Evolutionary conservation across 202 grass and related monocot genomes (phyloP), one percentile per base, ranked within the genome.

Genomic region (Setaria viridis): DNA sequence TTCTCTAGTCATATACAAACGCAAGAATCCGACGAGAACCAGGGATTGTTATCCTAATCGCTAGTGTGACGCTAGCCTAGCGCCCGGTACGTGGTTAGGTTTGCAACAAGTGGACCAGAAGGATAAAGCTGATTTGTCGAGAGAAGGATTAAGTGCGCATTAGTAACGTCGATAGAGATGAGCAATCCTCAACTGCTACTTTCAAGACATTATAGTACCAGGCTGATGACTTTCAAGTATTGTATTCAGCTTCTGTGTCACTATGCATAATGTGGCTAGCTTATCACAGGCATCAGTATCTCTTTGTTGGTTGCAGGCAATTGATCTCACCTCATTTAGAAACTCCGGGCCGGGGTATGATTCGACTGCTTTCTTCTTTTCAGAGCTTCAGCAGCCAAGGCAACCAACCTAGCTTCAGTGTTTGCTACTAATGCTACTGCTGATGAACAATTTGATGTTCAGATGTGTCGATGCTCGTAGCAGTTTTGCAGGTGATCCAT

Each of bases 111-210:
- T 66, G 17, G 70, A 42, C 33, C 1, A 2, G 30, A 65, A 54
- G 32, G 51, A 75, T 41, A 66, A 82, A 54, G 49, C 21, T 39
- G 17, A 82, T 87, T 59, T 41, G 71, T 21, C 1, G 30, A 60
- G 37, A 53, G 0, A 65, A 30, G 30, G 51, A 21, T 32, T 76
- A 57, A 51, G 62, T 76, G 13, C 11, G 34, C 47, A 11, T 67
- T 76, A 67, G n/a, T 32, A 19, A 67, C 2, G 11, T 11, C n/a
- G 35, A 62, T 43, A 21, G 43, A 54, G 32, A 10, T 35, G 80
- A 50, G 58, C 60, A 57, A 41, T 69, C 43, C 54, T 54, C 79
- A 83, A 53, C 79, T 82, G 79, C 85, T 87, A 48, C 79, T 51
- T 1, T 25, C 47, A 67, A 37, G 1, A 54, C 34, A 42, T 30